Conservation (phyloP, 164 flowering plant genomes). For the Macadamia tetraphylla region DNA sequence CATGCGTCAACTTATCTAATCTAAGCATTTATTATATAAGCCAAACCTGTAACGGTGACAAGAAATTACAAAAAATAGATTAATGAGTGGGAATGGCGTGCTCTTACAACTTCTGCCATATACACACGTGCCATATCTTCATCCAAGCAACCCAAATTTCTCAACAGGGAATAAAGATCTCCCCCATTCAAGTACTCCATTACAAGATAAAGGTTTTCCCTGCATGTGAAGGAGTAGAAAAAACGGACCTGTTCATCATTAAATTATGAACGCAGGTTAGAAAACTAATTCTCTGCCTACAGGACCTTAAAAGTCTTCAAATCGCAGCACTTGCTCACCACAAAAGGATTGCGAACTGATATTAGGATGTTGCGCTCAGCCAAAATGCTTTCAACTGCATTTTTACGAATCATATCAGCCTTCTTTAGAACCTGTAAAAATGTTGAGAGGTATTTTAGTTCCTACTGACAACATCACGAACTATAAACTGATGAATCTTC, state of each 20-base stretch:
- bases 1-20: background rate
- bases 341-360: constrained; percentile 93
- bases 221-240: constrained; percentile 98
- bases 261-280: constrained; percentile 17
- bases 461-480: background rate
- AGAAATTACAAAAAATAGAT: background rate
- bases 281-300: background rate
- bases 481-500: background rate
- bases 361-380: constrained; percentile 95
- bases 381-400: constrained; percentile 97
- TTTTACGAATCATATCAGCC: constrained; percentile 94
- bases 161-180: constrained; percentile 85
- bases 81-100: background rate
- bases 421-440: constrained; percentile 76
- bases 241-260: constrained; percentile 81
- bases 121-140: constrained; percentile 93
- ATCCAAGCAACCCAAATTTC: constrained; percentile 88
- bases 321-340: constrained; percentile 48
- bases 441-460: constrained; percentile 1
- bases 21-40: constrained; percentile 1
- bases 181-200: constrained; percentile 99
- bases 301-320: background rate
- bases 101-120: constrained; percentile 92
- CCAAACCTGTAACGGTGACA: background rate
- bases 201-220: constrained; percentile 95